Percentiles rank a stretch among this genome's conserved stretches.
phyloP scores from a whole-genome alignment of 202 grass and related monocot species.

The Schoenoplectus tabernaemontani region DNA sequence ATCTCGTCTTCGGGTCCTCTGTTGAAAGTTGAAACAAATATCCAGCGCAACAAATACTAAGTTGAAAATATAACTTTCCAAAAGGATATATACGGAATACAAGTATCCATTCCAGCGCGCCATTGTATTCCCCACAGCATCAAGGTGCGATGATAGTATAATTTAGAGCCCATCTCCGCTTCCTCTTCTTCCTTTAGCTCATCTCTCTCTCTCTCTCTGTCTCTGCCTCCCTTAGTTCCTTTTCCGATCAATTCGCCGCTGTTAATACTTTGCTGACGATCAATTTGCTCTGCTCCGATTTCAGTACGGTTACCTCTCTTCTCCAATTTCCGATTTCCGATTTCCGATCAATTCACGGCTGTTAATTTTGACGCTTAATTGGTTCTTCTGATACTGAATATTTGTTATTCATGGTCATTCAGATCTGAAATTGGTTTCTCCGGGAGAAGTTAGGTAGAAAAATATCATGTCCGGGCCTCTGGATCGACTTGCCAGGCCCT shows the following conservation, averaged over 20 bases:
- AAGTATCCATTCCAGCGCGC: conserved; percentile 11
- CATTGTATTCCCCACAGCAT: neutral
- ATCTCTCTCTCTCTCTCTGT: too few relatives aligned
- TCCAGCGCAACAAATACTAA: too few relatives aligned
- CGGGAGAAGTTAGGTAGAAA: neutral
- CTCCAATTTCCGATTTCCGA: too few relatives aligned
- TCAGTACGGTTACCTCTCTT: neutral
- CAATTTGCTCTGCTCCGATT: conserved; percentile 1
- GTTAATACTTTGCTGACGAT: neutral
- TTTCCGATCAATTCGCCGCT: neutral
- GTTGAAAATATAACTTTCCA: neutral
- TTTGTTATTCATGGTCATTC: neutral
- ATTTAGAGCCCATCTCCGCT: neutral
- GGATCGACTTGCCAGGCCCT: conserved; percentile 10
- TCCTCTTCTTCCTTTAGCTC: too few relatives aligned
- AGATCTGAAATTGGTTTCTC: neutral
- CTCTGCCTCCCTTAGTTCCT: neutral
- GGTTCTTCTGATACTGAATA: neutral
- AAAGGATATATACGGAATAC: neutral
- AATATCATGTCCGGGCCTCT: conserved; percentile 15
- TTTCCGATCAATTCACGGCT: too few relatives aligned
- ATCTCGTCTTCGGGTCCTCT: too few relatives aligned
- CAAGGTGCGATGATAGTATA: neutral
- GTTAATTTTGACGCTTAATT: neutral
- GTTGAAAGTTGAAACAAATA: too few relatives aligned